A percentile compares a stretch with the other conserved stretches of the same genome.
Conservation (phyloP, 2,329 filamentous ascomycete species). For the Penicillium crustosum region DNA sequence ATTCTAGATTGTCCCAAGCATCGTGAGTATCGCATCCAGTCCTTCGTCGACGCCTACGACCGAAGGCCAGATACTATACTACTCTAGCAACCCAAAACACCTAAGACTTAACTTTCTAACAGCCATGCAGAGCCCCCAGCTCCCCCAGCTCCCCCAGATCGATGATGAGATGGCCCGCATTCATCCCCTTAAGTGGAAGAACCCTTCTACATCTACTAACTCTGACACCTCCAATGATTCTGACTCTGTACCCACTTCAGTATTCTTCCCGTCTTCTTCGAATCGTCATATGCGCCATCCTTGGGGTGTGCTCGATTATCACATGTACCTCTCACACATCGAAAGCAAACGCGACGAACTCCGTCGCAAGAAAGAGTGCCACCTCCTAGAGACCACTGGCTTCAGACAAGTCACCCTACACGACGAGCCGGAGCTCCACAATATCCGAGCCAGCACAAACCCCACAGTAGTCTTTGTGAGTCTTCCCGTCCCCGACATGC, state of each 20-base stretch:
- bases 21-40: constrained; percentile 3
- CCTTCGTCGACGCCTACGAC: background rate
- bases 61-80: background rate
- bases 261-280: background rate
- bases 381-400: constrained; percentile 27
- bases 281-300: constrained; percentile 21
- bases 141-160: background rate
- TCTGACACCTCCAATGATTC: background rate
- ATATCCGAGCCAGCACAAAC: background rate
- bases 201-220: background rate
- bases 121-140: background rate
- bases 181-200: background rate
- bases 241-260: background rate
- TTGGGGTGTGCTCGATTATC: constrained; percentile 35
- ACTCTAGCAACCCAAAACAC: background rate
- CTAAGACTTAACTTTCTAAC: background rate
- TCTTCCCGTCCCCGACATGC: constrained; percentile 26
- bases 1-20: background rate
- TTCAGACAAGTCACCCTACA: constrained; percentile 25
- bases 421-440: constrained; percentile 17
- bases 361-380: constrained; percentile 22
- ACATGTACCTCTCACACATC: constrained; percentile 31
- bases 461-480: constrained; percentile 8
- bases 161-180: background rate
- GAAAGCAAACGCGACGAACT: constrained; percentile 23